phyloP scores from a whole-genome alignment of 225 moss, liverwort and hornwort genomes.

The Antitrichia curtipendula region DNA sequence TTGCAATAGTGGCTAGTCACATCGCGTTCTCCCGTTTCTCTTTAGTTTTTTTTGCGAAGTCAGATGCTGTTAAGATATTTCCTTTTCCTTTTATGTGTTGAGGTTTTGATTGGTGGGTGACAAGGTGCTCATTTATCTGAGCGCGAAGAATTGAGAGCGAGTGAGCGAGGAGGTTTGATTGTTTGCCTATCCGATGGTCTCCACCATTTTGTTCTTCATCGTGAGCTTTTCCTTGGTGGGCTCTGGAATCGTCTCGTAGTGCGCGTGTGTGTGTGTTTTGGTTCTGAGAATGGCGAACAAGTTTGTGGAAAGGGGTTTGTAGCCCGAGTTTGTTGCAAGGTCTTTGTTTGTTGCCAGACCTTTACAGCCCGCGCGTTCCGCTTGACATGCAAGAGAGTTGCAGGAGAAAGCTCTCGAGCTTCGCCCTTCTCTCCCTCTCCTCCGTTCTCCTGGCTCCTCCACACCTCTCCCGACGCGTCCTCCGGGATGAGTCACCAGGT shows the following conservation, averaged over 20 bases:
- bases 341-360: background rate
- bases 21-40: background rate
- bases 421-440: background rate
- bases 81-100: background rate
- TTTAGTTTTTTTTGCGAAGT: background rate
- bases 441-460: background rate
- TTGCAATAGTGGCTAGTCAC: background rate
- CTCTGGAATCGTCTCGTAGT: background rate
- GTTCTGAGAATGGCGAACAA: background rate
- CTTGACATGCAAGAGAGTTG: conserved; percentile 18
- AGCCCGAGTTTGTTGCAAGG: background rate
- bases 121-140: background rate
- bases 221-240: background rate
- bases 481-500: conserved; percentile 21
- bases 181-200: background rate
- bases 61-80: background rate
- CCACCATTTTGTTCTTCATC: background rate
- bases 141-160: background rate
- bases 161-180: background rate
- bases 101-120: background rate
- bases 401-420: background rate
- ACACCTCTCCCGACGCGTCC: background rate
- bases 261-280: background rate
- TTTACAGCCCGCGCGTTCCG: background rate
- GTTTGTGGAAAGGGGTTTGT: background rate